A percentile compares a stretch with the other conserved stretches of the same genome.
Evolutionary conservation across 768 basidiomycete genomes (phyloP).

Genomic region (Suillus hirtellus): DNA sequence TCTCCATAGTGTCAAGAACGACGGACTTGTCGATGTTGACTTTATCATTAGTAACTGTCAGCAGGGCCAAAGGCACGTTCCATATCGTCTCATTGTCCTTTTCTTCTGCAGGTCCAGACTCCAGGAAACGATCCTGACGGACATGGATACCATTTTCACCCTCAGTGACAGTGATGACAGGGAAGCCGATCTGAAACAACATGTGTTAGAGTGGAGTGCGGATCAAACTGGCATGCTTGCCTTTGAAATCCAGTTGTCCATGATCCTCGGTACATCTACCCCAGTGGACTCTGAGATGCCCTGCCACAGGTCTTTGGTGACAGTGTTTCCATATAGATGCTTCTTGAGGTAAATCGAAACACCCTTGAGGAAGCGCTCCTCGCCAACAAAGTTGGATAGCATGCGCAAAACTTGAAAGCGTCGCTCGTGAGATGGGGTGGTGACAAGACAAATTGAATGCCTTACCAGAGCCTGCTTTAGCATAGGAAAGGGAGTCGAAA

Average conservation of each 20-base stretch:
- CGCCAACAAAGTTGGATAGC: constrained; percentile 85
- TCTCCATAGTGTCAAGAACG: constrained; percentile 70
- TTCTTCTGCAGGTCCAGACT: constrained; percentile 73
- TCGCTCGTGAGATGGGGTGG: background rate
- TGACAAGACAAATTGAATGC: background rate
- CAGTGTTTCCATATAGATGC: constrained; percentile 81
- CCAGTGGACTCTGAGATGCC: constrained; percentile 78
- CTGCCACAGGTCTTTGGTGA: constrained; percentile 85
- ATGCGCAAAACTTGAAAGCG: constrained; percentile 76
- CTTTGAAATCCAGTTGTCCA: constrained; percentile 92
- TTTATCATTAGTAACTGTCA: constrained; percentile 56
- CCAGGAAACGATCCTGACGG: constrained; percentile 90
- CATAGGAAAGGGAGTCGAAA: constrained; percentile 86
- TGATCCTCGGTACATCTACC: constrained; percentile 72
- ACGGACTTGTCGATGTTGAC: constrained; percentile 56
- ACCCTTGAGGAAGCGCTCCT: constrained; percentile 83
- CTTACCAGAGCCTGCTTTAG: constrained; percentile 77
- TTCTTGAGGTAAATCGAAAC: constrained; percentile 92
- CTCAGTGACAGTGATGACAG: constrained; percentile 86
- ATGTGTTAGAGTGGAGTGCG: background rate
- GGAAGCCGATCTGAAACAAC: constrained; percentile 69
- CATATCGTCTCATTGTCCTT: constrained; percentile 90
- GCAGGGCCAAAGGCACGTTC: constrained; percentile 37
- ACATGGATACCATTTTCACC: constrained; percentile 68
- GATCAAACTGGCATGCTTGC: constrained; percentile 31